Base-by-base conservation (phyloP, 495 filamentous ascomycete species). In the Staphylotrichum longicolle region DNA sequence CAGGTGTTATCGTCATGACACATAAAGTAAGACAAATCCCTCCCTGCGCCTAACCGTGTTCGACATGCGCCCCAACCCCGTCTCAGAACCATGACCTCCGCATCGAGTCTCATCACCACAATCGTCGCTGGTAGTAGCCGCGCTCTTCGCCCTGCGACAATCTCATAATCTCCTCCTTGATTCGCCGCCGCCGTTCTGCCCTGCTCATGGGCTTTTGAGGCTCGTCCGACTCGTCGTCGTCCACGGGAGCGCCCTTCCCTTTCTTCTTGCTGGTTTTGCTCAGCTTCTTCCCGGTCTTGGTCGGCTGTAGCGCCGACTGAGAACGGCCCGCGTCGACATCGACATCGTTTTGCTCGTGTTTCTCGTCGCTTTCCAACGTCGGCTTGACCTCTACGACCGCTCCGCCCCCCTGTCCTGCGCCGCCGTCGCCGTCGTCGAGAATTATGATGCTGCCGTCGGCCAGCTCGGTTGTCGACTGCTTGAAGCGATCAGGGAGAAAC, bases 91-190 rank as follows among this genome's bases (percentile, higher is more conserved):
- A 52, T 27, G 11, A 30, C 53, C 9, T 45, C 2, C 39, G 7
- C 5, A 51, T 6, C 54, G 20, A 27, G 20, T 27, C 20, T 27
- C 20, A 27, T 71, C 66, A 83, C 72, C 74, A 80, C 63, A 79
- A 63, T 41, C 79, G 63, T 53, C 79, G 72, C 55, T 78, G 78
- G 59, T 80, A 81, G 44, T 78, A 78, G 9, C 76, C 75, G 30
- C 74, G 60, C 9, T 46, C 15, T 71, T 67, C 49, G 9, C 73
- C 74, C 57, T 76, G 70, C 9, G 78, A 70, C 42, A 77, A 66
- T 56, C 68, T 72, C 61, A 74, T 64, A 11, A 83, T 78, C 62
- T 83, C 77, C 40, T 81, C 79, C 63, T 79, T 80, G 54, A 83
- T 83, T 14, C 70, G 68, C 58, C 67, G 70, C 57, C 81, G 73